Evolutionary conservation across 257 asterid genomes (phyloP).

Genomic region (Gentiana dahurica): DNA sequence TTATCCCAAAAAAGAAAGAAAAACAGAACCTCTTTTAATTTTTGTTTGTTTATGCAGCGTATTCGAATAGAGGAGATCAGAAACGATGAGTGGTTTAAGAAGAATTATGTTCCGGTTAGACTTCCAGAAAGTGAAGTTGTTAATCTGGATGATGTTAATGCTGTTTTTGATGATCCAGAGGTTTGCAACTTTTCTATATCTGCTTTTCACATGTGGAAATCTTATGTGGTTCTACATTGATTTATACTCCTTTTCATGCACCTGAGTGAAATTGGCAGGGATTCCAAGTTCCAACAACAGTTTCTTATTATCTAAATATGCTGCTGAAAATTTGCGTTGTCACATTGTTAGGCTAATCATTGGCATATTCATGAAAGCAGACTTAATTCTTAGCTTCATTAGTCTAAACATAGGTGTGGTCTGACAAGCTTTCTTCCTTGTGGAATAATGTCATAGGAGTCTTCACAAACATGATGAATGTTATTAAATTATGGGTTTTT

Average conservation of each 20-base stretch:
- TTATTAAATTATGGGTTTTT: too few species aligned
- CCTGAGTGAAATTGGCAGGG: not conserved
- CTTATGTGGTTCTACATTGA: not conserved
- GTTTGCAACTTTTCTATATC: conserved; percentile 31
- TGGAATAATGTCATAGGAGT: too few species aligned
- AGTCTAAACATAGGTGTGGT: too few species aligned
- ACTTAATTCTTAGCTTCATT: too few species aligned
- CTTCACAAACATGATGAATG: too few species aligned
- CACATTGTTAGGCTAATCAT: not conserved
- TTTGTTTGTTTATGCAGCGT: conserved; percentile 50
- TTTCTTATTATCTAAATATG: not conserved
- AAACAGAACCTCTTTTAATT: not conserved
- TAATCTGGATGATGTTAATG: conserved; percentile 90
- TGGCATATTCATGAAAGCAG: too few species aligned
- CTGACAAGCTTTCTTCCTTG: too few species aligned
- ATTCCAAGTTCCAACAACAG: not conserved
- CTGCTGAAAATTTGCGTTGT: not conserved
- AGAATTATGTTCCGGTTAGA: conserved; percentile 59
- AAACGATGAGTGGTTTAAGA: conserved; percentile 88
- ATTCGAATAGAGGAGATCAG: conserved; percentile 78
- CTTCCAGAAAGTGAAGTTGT: conserved; percentile 74
- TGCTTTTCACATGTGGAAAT: not conserved
- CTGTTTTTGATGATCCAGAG: conserved; percentile 97
- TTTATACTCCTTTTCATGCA: not conserved
- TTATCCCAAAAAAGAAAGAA: too few species aligned